Evolutionary conservation across 192 early-diverging fungal genomes (phyloP), one percentile per base, ranked within the genome.

Genomic region (Coemansia sp.): DNA sequence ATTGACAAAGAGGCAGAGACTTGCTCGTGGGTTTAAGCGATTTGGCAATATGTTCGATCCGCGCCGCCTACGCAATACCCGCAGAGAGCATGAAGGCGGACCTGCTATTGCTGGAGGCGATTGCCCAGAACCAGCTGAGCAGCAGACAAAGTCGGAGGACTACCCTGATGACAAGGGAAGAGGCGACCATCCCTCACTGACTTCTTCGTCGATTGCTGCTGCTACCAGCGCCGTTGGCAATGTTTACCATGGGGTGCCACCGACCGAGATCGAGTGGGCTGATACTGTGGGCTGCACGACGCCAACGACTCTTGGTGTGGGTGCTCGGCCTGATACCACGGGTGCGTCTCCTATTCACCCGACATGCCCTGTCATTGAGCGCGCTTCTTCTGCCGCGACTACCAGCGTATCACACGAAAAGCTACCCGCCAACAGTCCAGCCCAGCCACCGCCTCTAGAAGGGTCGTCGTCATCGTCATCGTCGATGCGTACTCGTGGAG

Each of bases 351-450:
- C 7, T 50, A 12, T 50, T 25, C 51, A 31, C 15, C 46, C 55
- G 15, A 31, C 27, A 29, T 31, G 55, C 5, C 55, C 55, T 31
- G 55, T 17, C 1, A 8, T 37, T 41, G 61, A 62, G 61, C 61
- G 61, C 10, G 25, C 61, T 41, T 37, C 23, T 15, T 25, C 62
- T 12, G n/a, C 62, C 0, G 37, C 86, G 5, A 75, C 67, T 1
- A 76, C 76, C 12, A 87, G 82, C 53, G 78, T 86, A 45, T 58
- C 83, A 17, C 69, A 85, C 14, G 55, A 58, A 58, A 58, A 58
- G 31, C 14, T 17, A 7, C 4, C 51, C 12, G 27, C 25, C 9
- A 29, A 11, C 11, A 11, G 10, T 12, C 2, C 3, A 25, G 63
- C 70, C 25, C 72, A 76, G 38, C 72, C 78, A 19, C 74, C 63